Evolutionary conservation across 495 filamentous ascomycete species (phyloP).

Genomic region (Aspergillus avenaceus): DNA sequence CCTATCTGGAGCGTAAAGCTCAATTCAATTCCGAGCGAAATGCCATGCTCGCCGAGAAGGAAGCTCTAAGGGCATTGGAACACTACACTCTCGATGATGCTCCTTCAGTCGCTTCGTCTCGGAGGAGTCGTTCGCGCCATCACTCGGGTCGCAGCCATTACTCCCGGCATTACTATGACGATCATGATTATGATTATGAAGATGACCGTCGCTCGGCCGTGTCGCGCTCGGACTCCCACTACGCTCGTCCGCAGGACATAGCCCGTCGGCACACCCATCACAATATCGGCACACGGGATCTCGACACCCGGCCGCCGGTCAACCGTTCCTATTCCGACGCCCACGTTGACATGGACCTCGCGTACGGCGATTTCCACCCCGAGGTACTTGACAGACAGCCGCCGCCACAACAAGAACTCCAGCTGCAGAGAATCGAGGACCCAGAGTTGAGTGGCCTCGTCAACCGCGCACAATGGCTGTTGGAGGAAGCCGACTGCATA

Average conservation of each 20-base stretch:
- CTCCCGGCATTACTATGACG: slow-evolving; percentile 6
- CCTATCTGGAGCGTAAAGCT: slow-evolving; percentile 79
- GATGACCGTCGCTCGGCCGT: slow-evolving; percentile 27
- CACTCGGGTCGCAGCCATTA: slow-evolving; percentile 28
- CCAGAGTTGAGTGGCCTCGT: slow-evolving; percentile 62
- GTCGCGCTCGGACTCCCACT: slow-evolving; percentile 14
- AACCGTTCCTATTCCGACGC: slow-evolving; percentile 46
- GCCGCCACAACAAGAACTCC: slow-evolving; percentile 17
- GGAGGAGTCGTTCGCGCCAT: slow-evolving; percentile 35
- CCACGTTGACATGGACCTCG: slow-evolving; percentile 80
- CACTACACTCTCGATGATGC: slow-evolving; percentile 50
- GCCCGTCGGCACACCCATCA: slow-evolving; percentile 46
- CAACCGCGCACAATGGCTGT: slow-evolving; percentile 60
- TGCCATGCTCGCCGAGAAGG: slow-evolving; percentile 51
- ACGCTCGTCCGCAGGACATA: slow-evolving; percentile 26
- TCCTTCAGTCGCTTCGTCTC: slow-evolving; percentile 40
- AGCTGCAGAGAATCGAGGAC: slow-evolving; percentile 38
- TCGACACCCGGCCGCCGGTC: slow-evolving; percentile 19
- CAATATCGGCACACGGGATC: slow-evolving; percentile 28
- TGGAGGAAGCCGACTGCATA: slow-evolving; percentile 83
- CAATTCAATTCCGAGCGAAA: slow-evolving; percentile 65
- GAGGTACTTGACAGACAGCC: slow-evolving; percentile 31
- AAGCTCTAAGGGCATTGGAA: slow-evolving; percentile 44
- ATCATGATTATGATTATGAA: slow-evolving; percentile 28
- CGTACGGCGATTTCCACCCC: slow-evolving; percentile 63